phyloP scores from a whole-genome alignment of 768 basidiomycete species.

The Pluteus cervinus region DNA sequence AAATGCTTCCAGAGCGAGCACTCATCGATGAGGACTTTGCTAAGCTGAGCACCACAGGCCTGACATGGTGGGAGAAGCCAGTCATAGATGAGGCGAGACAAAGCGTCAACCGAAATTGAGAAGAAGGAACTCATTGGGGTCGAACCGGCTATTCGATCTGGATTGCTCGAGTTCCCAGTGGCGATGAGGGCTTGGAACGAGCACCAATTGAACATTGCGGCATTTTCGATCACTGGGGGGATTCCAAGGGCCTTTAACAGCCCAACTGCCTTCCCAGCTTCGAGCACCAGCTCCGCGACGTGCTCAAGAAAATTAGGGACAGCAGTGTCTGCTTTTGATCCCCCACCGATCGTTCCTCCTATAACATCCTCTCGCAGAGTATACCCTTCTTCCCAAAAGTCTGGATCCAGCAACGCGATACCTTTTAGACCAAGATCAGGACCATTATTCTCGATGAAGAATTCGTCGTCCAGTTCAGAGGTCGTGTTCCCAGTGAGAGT shows the following conservation, averaged over 20 bases:
- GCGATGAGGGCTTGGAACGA: slow-evolving; percentile 35
- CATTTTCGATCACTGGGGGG: slow-evolving; percentile 17
- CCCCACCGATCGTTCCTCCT: too few species aligned
- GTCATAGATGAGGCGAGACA: slow-evolving; percentile 61
- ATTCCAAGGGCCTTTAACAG: slow-evolving; percentile 58
- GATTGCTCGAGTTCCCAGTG: not conserved
- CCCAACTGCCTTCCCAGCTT: slow-evolving; percentile 73
- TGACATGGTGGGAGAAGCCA: slow-evolving; percentile 52
- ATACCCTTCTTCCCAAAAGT: slow-evolving; percentile 79
- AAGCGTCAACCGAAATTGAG: slow-evolving; percentile 53
- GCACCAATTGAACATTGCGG: slow-evolving; percentile 32
- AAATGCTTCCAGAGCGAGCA: slow-evolving; percentile 64
- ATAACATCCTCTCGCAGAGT: slow-evolving; percentile 46
- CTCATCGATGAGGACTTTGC: slow-evolving; percentile 56
- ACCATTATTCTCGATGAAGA: slow-evolving; percentile 74
- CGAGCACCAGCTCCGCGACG: slow-evolving; percentile 51
- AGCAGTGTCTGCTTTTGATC: slow-evolving; percentile 24
- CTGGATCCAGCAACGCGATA: slow-evolving; percentile 53
- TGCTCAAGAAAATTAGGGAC: slow-evolving; percentile 60
- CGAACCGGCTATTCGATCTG: not conserved
- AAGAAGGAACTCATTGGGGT: slow-evolving; percentile 21
- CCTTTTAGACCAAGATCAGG: slow-evolving; percentile 44
- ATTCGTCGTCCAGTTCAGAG: slow-evolving; percentile 60
- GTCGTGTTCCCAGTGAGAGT: slow-evolving; percentile 21
- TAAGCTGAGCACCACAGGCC: slow-evolving; percentile 43